Conservation (phyloP, 2,329 filamentous ascomycete species). For the Alternaria arborescens region DNA sequence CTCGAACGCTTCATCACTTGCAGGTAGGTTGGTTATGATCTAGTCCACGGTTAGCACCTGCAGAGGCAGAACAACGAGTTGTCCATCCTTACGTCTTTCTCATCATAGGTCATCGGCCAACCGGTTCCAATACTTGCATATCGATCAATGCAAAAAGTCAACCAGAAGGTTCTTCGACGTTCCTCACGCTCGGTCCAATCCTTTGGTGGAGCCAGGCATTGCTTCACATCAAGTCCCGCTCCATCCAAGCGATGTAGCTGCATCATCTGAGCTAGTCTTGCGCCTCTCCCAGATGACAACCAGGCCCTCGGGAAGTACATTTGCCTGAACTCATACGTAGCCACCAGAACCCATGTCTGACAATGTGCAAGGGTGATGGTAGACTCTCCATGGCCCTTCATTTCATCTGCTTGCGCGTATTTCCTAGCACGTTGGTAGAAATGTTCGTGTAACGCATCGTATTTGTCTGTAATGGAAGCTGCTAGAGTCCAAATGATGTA, state of each 20-base stretch:
- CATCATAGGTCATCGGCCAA: constrained; percentile 95
- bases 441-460: constrained; percentile 77
- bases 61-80: neutral
- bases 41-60: constrained; percentile 39
- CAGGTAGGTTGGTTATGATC: constrained; percentile 84
- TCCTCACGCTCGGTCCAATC: constrained; percentile 97
- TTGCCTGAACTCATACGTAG: constrained; percentile 92
- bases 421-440: constrained; percentile 92
- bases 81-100: constrained; percentile 73
- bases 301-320: constrained; percentile 97
- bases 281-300: constrained; percentile 85
- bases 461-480: constrained; percentile 86
- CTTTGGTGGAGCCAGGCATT: constrained; percentile 82
- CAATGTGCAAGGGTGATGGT: constrained; percentile 87
- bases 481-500: constrained; percentile 97
- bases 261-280: constrained; percentile 90
- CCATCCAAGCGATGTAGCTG: constrained; percentile 89
- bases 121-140: constrained; percentile 96
- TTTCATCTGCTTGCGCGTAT: constrained; percentile 87
- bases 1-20: constrained; percentile 84
- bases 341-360: constrained; percentile 82
- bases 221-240: constrained; percentile 85
- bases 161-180: constrained; percentile 91
- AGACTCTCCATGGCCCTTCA: constrained; percentile 89
- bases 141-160: constrained; percentile 87